Percentiles rank a stretch among this genome's conserved stretches.
These are phyloP conservation scores for Monosporascus sp. DNA, from an alignment of 2,329 filamentous ascomycete species.

Conservation along the genomic window DNA sequence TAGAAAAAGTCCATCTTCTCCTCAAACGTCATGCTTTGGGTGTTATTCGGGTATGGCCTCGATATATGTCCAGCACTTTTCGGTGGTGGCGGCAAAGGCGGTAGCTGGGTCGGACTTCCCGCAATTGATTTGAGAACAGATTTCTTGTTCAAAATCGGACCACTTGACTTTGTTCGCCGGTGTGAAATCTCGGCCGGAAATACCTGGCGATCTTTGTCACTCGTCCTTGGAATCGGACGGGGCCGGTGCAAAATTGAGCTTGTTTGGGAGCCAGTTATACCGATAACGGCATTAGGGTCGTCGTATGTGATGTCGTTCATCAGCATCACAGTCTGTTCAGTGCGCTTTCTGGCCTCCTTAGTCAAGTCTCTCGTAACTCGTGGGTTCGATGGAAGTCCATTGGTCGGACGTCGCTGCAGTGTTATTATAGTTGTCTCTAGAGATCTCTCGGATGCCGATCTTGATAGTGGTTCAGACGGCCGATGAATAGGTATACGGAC, in stretches of 20 bases:
- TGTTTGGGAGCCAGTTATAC: constrained; percentile 38
- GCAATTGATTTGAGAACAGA: constrained; percentile 38
- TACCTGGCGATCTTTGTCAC: constrained; percentile 38
- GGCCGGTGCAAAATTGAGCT: constrained; percentile 48
- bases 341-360: constrained; percentile 22
- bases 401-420: constrained; percentile 38
- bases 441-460: constrained; percentile 15
- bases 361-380: constrained; percentile 26
- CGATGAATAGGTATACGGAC: constrained; percentile 29
- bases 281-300: constrained; percentile 42
- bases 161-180: constrained; percentile 44
- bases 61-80: constrained; percentile 32
- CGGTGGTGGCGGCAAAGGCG: constrained; percentile 45
- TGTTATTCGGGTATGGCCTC: constrained; percentile 44
- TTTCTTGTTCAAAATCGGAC: constrained; percentile 39
- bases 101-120: constrained; percentile 44
- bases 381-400: constrained; percentile 44
- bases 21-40: constrained; percentile 53
- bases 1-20: constrained; percentile 52
- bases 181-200: constrained; percentile 43
- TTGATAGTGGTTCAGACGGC: constrained; percentile 23
- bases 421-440: constrained; percentile 31
- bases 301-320: constrained; percentile 52
- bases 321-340: constrained; percentile 47
- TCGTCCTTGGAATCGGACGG: constrained; percentile 48